Percentiles rank a stretch among this genome's conserved stretches.
These are phyloP conservation scores for Cordyceps fumosorosea DNA, from an alignment of 2,329 filamentous ascomycete species.

Conservation along the genomic window DNA sequence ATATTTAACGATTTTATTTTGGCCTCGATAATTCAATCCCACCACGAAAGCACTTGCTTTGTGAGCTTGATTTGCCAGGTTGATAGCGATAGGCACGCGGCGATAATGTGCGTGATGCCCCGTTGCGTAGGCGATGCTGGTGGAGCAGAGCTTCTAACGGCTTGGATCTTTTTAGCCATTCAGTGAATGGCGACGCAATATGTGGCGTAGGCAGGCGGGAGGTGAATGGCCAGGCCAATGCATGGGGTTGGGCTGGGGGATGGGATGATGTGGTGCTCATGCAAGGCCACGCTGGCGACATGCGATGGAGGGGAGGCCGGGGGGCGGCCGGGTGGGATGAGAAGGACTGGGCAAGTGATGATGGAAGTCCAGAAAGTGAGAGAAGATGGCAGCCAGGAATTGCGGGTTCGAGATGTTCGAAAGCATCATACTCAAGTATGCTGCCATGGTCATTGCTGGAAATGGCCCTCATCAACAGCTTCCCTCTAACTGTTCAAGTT, in stretches of 20 bases:
- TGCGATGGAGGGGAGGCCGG: neutral
- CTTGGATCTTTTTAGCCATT: neutral
- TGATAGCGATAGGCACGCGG: neutral
- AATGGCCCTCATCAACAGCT: too few species aligned
- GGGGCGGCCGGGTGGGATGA: neutral
- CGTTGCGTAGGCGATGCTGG: neutral
- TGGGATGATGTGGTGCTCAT: slow-evolving; percentile 8
- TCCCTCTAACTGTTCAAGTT: neutral
- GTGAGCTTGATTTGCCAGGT: too few species aligned
- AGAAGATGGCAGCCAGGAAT: neutral
- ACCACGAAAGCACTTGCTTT: neutral
- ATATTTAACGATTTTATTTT: neutral
- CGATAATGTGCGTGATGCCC: neutral
- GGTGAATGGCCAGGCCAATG: neutral
- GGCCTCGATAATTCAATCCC: too few species aligned
- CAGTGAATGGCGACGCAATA: neutral
- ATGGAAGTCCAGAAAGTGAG: neutral
- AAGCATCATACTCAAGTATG: neutral
- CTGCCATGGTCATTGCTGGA: neutral
- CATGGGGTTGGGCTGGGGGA: slow-evolving; percentile 3
- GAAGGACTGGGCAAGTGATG: neutral
- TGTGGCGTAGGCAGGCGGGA: neutral
- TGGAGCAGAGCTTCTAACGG: neutral
- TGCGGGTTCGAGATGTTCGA: neutral
- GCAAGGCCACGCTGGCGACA: slow-evolving; percentile 12